Percentiles rank a stretch among this genome's conserved stretches.
phyloP scores from a whole-genome alignment of 2,329 filamentous ascomycete species.

The Calonectria pauciramosa region DNA sequence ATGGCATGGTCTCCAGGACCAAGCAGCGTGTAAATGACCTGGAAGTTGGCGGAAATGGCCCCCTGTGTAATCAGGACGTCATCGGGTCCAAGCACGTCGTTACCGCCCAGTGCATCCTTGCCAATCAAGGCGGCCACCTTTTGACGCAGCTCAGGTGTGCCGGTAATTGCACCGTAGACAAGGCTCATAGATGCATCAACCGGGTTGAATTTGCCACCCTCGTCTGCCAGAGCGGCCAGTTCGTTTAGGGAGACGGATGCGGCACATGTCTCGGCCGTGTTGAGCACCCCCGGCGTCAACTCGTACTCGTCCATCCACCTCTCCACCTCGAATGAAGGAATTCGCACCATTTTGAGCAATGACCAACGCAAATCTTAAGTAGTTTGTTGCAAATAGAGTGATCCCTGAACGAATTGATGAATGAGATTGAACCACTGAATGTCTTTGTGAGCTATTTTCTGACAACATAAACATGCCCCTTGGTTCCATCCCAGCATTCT shows the following conservation, averaged over 20 bases:
- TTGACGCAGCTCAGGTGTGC: slow-evolving; percentile 72
- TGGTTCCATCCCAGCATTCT: neutral
- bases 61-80: slow-evolving; percentile 84
- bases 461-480: neutral
- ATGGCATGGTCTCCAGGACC: slow-evolving; percentile 83
- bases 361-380: neutral
- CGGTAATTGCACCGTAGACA: slow-evolving; percentile 82
- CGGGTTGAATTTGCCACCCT: slow-evolving; percentile 59
- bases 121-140: slow-evolving; percentile 76
- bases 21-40: slow-evolving; percentile 81
- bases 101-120: slow-evolving; percentile 52
- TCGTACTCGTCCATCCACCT: slow-evolving; percentile 76
- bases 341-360: slow-evolving; percentile 63
- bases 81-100: slow-evolving; percentile 58
- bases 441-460: neutral
- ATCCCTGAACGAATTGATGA: neutral
- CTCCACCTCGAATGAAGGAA: slow-evolving; percentile 78
- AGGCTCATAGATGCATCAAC: slow-evolving; percentile 69
- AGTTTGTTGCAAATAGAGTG: neutral
- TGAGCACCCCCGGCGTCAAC: slow-evolving; percentile 68
- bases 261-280: slow-evolving; percentile 85
- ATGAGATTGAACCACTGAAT: neutral
- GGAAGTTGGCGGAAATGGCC: slow-evolving; percentile 87
- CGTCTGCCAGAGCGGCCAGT: slow-evolving; percentile 70
- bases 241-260: slow-evolving; percentile 81